phyloP scores from a whole-genome alignment of 208 protist species.

The Eutreptiella sp. region DNA sequence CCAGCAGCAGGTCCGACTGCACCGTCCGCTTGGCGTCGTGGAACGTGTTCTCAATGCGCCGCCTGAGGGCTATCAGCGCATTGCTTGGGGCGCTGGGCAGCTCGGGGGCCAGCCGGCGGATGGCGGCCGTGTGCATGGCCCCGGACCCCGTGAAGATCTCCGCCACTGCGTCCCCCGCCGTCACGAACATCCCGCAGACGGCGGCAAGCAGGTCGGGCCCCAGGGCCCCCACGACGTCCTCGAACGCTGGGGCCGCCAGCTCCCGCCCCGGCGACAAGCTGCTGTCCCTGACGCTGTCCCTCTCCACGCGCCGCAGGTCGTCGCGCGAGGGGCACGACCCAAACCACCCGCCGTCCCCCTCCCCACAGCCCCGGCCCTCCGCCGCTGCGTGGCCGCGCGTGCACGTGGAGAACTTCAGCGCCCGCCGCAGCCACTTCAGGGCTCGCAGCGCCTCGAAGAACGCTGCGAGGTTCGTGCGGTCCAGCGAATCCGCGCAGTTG shows the following conservation, averaged over 20 bases:
- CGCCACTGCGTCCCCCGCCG: conserved; percentile 77
- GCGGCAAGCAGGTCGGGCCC: conserved; percentile 42
- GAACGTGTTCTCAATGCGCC: conserved; percentile 70
- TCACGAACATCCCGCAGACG: conserved; percentile 60
- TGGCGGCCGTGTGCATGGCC: conserved; percentile 79
- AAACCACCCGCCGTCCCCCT: no score
- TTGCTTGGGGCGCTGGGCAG: conserved; percentile 56
- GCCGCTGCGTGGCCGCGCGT: no score
- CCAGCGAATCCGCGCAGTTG: conserved; percentile 87
- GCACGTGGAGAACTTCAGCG: no score
- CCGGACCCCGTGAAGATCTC: conserved; percentile 82
- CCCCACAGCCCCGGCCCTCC: no score
- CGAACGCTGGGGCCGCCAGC: conserved; percentile 19
- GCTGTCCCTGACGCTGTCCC: conserved; percentile 1
- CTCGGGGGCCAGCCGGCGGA: conserved; percentile 60
- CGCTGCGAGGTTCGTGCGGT: conserved; percentile 84
- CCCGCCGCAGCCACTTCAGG: no score
- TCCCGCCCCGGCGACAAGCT: conserved; percentile 18
- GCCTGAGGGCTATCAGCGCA: conserved; percentile 67
- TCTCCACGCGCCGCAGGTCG: conserved; percentile 20
- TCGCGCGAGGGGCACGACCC: no score
- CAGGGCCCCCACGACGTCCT: not conserved
- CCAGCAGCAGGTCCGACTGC: conserved; percentile 63
- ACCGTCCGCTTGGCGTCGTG: conserved; percentile 67
- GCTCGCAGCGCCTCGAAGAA: conserved; percentile 79